A percentile compares a stretch with the other conserved stretches of the same genome.
phyloP scores from a whole-genome alignment of 176 grass and related monocot genomes.

The Coix lacrymajobi region DNA sequence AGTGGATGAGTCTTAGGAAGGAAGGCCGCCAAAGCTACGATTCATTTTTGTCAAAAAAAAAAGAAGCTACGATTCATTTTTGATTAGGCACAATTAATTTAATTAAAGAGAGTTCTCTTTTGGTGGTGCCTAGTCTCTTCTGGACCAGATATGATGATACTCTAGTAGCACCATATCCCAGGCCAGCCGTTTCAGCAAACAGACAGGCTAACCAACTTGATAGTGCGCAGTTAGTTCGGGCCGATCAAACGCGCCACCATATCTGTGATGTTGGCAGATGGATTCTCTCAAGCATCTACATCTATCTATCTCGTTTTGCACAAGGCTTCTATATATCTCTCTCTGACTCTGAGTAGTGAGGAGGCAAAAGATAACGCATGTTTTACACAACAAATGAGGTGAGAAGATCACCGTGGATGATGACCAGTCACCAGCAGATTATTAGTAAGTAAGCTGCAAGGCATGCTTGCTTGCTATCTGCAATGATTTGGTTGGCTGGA shows the following conservation, averaged over 20 bases:
- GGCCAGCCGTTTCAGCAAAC: neutral
- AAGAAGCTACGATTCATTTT: conserved; percentile 1
- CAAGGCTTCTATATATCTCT: neutral
- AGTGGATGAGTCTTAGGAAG: neutral
- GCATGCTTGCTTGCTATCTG: neutral
- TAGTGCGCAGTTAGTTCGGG: conserved; percentile 1
- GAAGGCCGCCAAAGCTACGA: neutral
- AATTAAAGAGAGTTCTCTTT: neutral
- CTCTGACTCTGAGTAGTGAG: neutral
- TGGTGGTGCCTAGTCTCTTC: conserved; percentile 25
- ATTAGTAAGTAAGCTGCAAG: conserved; percentile 18
- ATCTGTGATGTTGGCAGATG: neutral
- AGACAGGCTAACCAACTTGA: conserved; percentile 23
- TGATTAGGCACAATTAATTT: neutral
- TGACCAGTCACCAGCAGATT: conserved; percentile 14
- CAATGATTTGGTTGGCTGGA: conserved; percentile 16
- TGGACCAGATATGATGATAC: neutral
- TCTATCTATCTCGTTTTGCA: conserved; percentile 22
- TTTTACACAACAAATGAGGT: neutral
- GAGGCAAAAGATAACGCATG: neutral
- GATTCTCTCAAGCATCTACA: neutral
- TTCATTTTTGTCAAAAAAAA: too few species aligned
- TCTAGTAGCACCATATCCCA: neutral
- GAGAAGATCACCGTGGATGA: neutral
- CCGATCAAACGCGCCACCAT: conserved; percentile 4